Conservation (phyloP, 352 stramenopile species). For the Globisporangium paddicum region DNA sequence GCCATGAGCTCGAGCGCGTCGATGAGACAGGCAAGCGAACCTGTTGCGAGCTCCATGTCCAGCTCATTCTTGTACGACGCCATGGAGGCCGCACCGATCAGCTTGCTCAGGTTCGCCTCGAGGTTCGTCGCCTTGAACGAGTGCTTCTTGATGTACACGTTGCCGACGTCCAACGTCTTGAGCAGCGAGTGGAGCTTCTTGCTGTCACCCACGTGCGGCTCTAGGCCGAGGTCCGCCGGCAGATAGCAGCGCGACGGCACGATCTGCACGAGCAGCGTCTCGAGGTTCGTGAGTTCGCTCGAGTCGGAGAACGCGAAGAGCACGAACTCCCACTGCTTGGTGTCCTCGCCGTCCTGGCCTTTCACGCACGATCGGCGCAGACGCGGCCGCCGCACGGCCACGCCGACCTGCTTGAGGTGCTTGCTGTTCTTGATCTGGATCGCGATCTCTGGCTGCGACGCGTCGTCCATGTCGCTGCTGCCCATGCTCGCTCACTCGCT, state of each 20-base stretch:
- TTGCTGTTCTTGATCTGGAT: constrained; percentile 80
- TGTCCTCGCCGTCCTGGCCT: constrained; percentile 63
- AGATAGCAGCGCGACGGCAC: constrained; percentile 70
- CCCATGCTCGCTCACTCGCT: constrained; percentile 20
- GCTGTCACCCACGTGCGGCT: constrained; percentile 56
- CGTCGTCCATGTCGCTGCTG: constrained; percentile 37
- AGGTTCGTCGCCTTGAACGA: constrained; percentile 51
- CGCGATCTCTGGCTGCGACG: constrained; percentile 57
- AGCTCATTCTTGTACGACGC: constrained; percentile 61
- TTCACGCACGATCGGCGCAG: constrained; percentile 74
- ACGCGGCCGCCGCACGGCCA: constrained; percentile 67
- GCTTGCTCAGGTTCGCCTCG: constrained; percentile 58
- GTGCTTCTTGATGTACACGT: constrained; percentile 69
- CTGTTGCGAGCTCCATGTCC: constrained; percentile 63
- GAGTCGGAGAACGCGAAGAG: constrained; percentile 82
- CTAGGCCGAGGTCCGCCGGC: constrained; percentile 47
- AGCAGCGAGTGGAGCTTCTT: constrained; percentile 82
- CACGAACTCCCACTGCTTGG: constrained; percentile 80
- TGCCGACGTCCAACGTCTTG: constrained; percentile 52
- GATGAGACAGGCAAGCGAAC: constrained; percentile 61
- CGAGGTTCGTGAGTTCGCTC: constrained; percentile 76
- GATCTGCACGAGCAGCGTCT: constrained; percentile 83
- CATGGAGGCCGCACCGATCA: constrained; percentile 53
- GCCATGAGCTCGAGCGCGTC: constrained; percentile 66
- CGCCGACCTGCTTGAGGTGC: constrained; percentile 76